phyloP scores from a whole-genome alignment of 202 grass and related monocot genomes.

The Panicum hallii region DNA sequence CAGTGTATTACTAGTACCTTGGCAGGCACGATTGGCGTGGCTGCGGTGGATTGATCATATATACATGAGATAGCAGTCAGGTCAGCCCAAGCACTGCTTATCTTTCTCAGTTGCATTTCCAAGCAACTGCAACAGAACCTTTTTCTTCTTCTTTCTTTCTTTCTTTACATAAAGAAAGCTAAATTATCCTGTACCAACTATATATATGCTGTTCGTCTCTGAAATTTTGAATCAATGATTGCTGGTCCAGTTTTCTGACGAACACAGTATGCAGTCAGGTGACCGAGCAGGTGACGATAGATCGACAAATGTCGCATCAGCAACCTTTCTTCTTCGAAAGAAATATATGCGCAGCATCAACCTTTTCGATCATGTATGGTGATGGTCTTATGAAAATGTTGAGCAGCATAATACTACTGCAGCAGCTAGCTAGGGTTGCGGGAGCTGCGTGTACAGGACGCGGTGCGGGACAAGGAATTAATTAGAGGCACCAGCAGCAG shows the following conservation, averaged over 20 bases:
- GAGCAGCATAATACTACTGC: neutral
- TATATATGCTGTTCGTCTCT: neutral
- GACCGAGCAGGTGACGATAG: neutral
- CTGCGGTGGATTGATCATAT: too few relatives aligned
- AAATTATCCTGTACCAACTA: neutral
- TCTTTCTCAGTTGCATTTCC: neutral
- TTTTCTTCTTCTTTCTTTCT: neutral
- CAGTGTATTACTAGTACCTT: too few relatives aligned
- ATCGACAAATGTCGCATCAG: neutral
- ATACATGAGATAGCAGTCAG: neutral
- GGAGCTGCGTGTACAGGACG: too few relatives aligned
- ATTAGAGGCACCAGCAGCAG: too few relatives aligned
- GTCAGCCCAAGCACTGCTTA: neutral
- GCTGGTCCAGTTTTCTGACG: neutral
- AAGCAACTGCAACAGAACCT: neutral
- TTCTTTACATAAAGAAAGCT: neutral
- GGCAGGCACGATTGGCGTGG: too few relatives aligned
- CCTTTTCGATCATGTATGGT: too few relatives aligned
- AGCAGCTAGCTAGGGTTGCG: too few relatives aligned
- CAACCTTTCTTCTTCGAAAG: too few relatives aligned
- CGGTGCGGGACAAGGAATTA: too few relatives aligned
- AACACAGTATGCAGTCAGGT: neutral
- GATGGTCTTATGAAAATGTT: too few relatives aligned
- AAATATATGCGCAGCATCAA: too few relatives aligned
- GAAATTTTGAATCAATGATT: neutral